These are phyloP conservation scores for Pelargonium cotyledonis DNA, from an alignment of 441 rosid species.

Conservation along the genomic window DNA sequence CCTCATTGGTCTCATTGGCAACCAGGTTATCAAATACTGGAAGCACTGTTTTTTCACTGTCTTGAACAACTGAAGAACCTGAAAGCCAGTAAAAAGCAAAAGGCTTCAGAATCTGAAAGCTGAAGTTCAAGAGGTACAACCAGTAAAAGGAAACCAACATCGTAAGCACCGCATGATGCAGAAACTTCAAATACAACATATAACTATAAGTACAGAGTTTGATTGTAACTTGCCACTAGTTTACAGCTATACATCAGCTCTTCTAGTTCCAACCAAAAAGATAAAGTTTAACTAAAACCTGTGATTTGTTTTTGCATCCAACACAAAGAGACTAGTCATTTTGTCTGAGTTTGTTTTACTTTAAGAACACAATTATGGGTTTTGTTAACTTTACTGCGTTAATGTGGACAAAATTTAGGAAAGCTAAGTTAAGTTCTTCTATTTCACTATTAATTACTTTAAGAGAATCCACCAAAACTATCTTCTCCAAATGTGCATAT, in stretches of 20 bases:
- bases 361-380: neutral
- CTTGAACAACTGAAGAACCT: constrained; percentile 28
- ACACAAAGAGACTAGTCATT: neutral
- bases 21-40: constrained; percentile 50
- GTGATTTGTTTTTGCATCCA: neutral
- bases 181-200: neutral
- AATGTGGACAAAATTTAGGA: too few species aligned
- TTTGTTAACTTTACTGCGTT: too few species aligned
- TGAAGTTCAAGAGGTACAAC: neutral
- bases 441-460: too few species aligned
- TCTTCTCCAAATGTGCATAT: too few species aligned
- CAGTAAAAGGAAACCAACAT: neutral
- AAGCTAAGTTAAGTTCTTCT: too few species aligned
- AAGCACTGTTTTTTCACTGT: constrained; percentile 33
- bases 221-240: neutral
- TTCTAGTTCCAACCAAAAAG: neutral
- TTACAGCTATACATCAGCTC: neutral
- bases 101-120: neutral
- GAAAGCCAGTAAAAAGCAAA: constrained; percentile 15
- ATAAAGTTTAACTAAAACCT: neutral
- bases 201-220: too few species aligned
- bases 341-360: neutral
- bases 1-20: constrained; percentile 43
- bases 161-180: neutral
- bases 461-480: too few species aligned